Evolutionary conservation across 73 alveolate genomes (phyloP).

Genomic region (Blepharisma stoltei): DNA sequence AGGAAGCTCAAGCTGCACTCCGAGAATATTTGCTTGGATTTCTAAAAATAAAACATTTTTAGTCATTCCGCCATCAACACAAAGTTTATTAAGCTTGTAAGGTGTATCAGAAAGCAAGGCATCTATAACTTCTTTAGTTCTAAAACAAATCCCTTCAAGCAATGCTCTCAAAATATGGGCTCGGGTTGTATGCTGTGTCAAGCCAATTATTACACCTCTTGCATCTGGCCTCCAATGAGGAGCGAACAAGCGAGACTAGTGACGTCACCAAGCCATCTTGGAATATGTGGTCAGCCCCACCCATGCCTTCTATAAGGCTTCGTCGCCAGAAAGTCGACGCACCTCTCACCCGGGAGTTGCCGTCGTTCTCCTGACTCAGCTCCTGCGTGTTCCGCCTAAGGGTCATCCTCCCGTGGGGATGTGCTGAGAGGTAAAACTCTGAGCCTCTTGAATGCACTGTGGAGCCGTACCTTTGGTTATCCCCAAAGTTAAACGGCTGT

Average conservation of each 20-base stretch:
- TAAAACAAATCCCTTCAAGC: conserved; percentile 53
- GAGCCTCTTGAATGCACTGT: no score
- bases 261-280: no score
- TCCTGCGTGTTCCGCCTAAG: no score
- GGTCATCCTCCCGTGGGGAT: no score
- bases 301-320: no score
- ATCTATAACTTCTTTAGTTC: conserved; percentile 52
- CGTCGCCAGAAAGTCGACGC: no score
- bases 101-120: conserved; percentile 49
- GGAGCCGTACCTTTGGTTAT: no score
- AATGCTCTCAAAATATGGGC: conserved; percentile 67
- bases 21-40: conserved; percentile 32
- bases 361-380: no score
- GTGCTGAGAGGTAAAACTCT: no score
- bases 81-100: conserved; percentile 26
- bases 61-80: conserved; percentile 68
- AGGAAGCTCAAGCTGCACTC: conserved; percentile 25
- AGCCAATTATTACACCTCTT: conserved; percentile 61
- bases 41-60: conserved; percentile 45
- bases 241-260: conserved; percentile 65
- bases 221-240: conserved; percentile 76
- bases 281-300: no score
- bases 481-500: no score
- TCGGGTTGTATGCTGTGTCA: conserved; percentile 44
- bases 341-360: no score